Evolutionary conservation across 306 rosid genomes (phyloP), one percentile per base, ranked within the genome.

Genomic region (Amphicarpaea edgeworthii): DNA sequence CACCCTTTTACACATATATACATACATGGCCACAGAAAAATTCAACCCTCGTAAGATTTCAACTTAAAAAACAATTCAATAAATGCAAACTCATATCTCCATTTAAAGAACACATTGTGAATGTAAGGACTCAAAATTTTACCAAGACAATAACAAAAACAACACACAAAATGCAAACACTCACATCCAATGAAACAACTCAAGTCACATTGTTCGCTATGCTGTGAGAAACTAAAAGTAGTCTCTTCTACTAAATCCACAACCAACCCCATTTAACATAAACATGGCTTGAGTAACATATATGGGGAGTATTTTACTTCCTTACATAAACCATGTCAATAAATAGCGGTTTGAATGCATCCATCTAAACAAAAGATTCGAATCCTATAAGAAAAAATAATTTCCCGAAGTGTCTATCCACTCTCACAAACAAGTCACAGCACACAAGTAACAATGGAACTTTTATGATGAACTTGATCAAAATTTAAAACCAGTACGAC

Each of bases 1-100:
- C 72, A 81, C 26, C 87, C 76, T 83, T 77, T 77, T 55, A 71
- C 63, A 75, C 65, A 72, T 78, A 83, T n/a, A n/a, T n/a, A n/a
- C n/a, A n/a, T 37, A 80, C 82, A 82, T 45, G 80, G 73, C 79
- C 84, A 76, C 68, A 76, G 51, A 79, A 79, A 62, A 79, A 62
- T 78, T 54, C 69, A 72, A 73, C 86, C 65, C 61, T 50, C 15
- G 69, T 77, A 77, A 70, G 32, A 41, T 51, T 77, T 69, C 68
- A 80, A 53, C 55, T 68, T 47, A 59, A 30, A 59, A 30, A 73
- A 75, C 38, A 77, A 75, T 43, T 64, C 20, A 40, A 49, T 53
- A 62, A 68, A 24, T 42, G 43, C 43, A 77, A 80, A 76, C 49
- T 12, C 76, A 69, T 45, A 73, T 45, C 77, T 43, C 68, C 20